These are phyloP conservation scores for Venturia aucupariae DNA, from an alignment of 2,329 filamentous ascomycete genomes.

Conservation along the genomic window DNA sequence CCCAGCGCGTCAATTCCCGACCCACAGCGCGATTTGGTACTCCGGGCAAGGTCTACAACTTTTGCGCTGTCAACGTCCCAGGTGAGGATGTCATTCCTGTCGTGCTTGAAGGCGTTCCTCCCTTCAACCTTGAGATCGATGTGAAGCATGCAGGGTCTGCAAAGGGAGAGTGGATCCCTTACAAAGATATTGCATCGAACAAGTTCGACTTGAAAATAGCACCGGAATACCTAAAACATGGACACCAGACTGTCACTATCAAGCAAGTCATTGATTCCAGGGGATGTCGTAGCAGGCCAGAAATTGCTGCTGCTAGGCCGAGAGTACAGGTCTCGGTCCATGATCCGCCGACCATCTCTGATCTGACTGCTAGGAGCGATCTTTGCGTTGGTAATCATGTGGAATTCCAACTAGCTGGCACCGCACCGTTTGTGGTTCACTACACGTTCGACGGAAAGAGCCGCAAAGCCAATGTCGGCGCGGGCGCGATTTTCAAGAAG, in stretches of 20 bases:
- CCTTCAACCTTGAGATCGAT: constrained; percentile 84
- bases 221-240: constrained; percentile 72
- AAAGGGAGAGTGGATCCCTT: constrained; percentile 69
- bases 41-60: constrained; percentile 89
- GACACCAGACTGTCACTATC: constrained; percentile 82
- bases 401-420: constrained; percentile 82
- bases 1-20: constrained; percentile 75
- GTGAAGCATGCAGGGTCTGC: constrained; percentile 83
- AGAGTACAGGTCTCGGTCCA: constrained; percentile 87
- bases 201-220: constrained; percentile 76
- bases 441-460: constrained; percentile 77
- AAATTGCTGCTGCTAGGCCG: constrained; percentile 39
- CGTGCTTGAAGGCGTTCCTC: constrained; percentile 69
- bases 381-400: constrained; percentile 95
- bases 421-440: constrained; percentile 83
- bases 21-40: constrained; percentile 75
- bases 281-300: constrained; percentile 72
- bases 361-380: constrained; percentile 73
- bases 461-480: constrained; percentile 68
- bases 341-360: constrained; percentile 83
- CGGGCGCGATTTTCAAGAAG: constrained; percentile 73
- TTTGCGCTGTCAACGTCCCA: constrained; percentile 73
- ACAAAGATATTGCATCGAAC: constrained; percentile 68
- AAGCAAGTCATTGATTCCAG: constrained; percentile 80
- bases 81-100: constrained; percentile 79